Evolutionary conservation across 164 flowering plant genomes (phyloP), one percentile per base, ranked within the genome.

Genomic region (Annona cherimola): DNA sequence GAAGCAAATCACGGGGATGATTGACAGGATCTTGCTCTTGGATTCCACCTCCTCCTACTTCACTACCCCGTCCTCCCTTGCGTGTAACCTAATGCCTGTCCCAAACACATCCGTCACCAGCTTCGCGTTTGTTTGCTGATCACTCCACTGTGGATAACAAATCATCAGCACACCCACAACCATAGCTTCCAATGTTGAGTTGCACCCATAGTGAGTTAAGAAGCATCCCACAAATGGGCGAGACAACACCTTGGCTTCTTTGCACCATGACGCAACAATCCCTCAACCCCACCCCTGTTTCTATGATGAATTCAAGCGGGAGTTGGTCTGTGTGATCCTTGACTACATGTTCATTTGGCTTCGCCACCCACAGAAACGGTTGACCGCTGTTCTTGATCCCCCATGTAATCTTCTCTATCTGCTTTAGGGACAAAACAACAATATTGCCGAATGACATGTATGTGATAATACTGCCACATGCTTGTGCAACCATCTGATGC

Each of bases 131-230:
- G 88, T 88, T 2, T 84, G 87, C 69, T 90, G 95, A 61, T 90
- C 96, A 0, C 89, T 88, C 88, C 89, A 90, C 18, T 79, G 85
- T 0, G 92, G 92, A 62, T 83, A 84, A 1, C 82, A 76, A 57
- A 86, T 72, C 40, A 89, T 82, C 7, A 89, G 90, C 54, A 87
- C 76, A 3, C 93, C 92, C 0, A 76, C 79, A 4, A 83, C 20
- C 5, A 88, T 57, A 2, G 84, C 76, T 77, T 90, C 96, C 82
- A 86, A 61, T 0, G 91, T 50, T 2, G 96, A 90, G 74, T 89
- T 89, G 93, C 96, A 90, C 1, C 96, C 93, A 44, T 93, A 90
- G 71, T 90, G 96, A 0, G 89, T 87, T 63, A 90, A 71, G 63
- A 87, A 87, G 65, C 89, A 89, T 0, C 86, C 82, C 5, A 85